These are phyloP conservation scores for Elsinoe arachidis DNA, from an alignment of 2,329 filamentous ascomycete species.

Conservation along the genomic window DNA sequence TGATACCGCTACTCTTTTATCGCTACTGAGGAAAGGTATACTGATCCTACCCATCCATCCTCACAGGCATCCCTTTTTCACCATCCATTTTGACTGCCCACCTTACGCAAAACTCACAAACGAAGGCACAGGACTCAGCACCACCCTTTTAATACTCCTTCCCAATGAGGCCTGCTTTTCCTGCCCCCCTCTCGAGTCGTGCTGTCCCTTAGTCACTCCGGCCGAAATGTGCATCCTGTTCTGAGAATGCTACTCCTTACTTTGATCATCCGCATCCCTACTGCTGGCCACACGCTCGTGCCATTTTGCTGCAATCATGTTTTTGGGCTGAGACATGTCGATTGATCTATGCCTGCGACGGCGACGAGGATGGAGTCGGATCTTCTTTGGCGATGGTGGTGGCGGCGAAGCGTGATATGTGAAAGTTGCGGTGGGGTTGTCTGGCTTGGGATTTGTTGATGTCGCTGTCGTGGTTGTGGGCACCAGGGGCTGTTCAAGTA, in stretches of 20 bases:
- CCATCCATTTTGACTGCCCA: neutral
- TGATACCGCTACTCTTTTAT: too few relatives aligned
- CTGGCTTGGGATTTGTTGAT: neutral
- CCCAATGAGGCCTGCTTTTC: neutral
- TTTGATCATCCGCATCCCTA: neutral
- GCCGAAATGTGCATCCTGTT: neutral
- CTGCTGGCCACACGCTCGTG: neutral
- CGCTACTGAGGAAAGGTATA: neutral
- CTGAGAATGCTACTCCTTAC: neutral
- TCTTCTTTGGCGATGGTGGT: neutral
- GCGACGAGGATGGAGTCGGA: neutral
- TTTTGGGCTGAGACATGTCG: slow-evolving; percentile 1
- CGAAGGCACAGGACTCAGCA: neutral
- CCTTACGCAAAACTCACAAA: neutral
- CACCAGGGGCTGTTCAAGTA: too few relatives aligned
- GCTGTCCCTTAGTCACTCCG: neutral
- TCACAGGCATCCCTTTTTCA: neutral
- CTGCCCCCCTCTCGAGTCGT: neutral
- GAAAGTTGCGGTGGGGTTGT: neutral
- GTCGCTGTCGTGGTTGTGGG: neutral
- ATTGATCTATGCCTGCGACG: neutral
- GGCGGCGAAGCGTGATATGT: neutral
- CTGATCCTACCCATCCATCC: neutral
- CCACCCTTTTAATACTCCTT: neutral
- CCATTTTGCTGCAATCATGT: slow-evolving; percentile 1